These are phyloP conservation scores for Diaporthe longicolla DNA, from an alignment of 2,329 filamentous ascomycete genomes.

Conservation along the genomic window DNA sequence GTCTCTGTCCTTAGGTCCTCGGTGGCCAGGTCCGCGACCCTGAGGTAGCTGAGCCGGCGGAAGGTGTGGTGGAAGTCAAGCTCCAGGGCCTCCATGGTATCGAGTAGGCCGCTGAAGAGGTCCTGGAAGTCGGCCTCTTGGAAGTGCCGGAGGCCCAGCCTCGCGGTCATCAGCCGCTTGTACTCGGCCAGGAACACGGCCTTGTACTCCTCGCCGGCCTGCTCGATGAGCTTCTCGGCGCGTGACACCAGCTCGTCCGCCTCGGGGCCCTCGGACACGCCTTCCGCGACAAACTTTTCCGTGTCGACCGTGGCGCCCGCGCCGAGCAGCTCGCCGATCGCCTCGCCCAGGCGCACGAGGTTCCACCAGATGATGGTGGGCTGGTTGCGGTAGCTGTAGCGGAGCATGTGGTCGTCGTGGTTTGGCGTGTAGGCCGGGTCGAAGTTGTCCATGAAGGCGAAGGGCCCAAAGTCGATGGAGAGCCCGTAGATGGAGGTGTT, in stretches of 20 bases:
- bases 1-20: conserved; percentile 73
- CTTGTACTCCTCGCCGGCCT: conserved; percentile 89
- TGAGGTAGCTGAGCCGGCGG: conserved; percentile 79
- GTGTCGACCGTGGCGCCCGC: conserved; percentile 81
- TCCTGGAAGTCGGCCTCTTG: conserved; percentile 83
- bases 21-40: conserved; percentile 73
- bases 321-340: conserved; percentile 89
- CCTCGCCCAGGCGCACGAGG: conserved; percentile 89
- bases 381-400: conserved; percentile 95
- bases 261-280: conserved; percentile 74
- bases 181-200: conserved; percentile 91
- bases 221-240: conserved; percentile 86
- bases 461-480: conserved; percentile 94
- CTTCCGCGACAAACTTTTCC: conserved; percentile 77
- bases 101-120: conserved; percentile 85
- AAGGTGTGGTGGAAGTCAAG: conserved; percentile 97
- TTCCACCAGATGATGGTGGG: conserved; percentile 99
- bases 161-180: conserved; percentile 83
- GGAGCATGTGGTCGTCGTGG: conserved; percentile 89
- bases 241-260: conserved; percentile 79
- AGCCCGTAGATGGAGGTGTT: conserved; percentile 94
- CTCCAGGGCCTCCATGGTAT: conserved; percentile 84
- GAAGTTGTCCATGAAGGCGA: conserved; percentile 98
- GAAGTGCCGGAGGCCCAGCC: conserved; percentile 80
- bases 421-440: conserved; percentile 96